Base-by-base conservation (phyloP, 352 stramenopile species). In the Thraustochytrium sp. region DNA sequence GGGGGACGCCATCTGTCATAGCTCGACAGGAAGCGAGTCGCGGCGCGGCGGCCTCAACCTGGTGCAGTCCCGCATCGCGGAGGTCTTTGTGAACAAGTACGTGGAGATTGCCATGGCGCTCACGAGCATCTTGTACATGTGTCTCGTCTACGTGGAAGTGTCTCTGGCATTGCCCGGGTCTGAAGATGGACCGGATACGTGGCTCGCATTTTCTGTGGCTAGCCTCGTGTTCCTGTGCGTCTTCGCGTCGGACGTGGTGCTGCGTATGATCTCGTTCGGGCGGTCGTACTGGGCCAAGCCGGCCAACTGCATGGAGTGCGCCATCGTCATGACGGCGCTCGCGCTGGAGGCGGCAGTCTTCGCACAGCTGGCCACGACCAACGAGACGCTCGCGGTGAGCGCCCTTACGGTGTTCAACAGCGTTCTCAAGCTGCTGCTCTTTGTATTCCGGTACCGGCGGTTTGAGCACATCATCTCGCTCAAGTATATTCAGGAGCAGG, bases 181-280 rank as follows among this genome's bases (percentile, higher is more conserved):
- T 5, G 23, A 8, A 34, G 31, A 72, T 26, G 34, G 5, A 5
- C 36, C 46, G 18, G 42, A 61, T 5, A 13, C 46, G 21, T 80
- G 68, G 68, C 13, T 23, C 8, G 68, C 5, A 18, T 49, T 72
- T 46, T 46, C 68, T 18, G 9, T 63, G 31, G 53, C 53, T 0
- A 63, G 36, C 31, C 23, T 64, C 8, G 68, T 63, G 46, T 34
- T 80, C n/a, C 46, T 80, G 34, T 44, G 18, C 9, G 18, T 80
- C 21, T 80, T 80, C 38, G 18, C 44, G 51, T 13, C 8, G 29
- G 68, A 80, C 23, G 44, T 63, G 26, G n/a, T 65, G 34, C 23
- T 80, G 23, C 48, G 68, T 18, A 48, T 61, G 65, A 21, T 80
- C 5, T 5, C 51, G 3, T 80, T 80, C 63, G 68, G 68, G 4